A percentile compares a stretch with the other conserved stretches of the same genome.
These are phyloP conservation scores for Spathaspora passalidarum DNA, from an alignment of 805 yeast genomes.

Conservation along the genomic window DNA sequence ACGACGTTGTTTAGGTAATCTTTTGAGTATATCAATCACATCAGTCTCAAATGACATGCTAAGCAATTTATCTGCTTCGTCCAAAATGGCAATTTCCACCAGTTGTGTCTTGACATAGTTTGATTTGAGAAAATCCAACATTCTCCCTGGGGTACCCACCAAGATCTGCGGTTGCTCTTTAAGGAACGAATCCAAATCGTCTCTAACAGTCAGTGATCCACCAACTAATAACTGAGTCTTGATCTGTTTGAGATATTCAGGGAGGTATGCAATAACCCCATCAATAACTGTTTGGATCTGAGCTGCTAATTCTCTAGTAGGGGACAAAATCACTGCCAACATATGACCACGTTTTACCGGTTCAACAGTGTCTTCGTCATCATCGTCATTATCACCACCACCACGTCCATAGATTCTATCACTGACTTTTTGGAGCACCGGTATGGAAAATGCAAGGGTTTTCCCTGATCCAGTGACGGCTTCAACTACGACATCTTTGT, in stretches of 20 bases:
- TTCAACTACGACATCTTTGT: slow-evolving; percentile 94
- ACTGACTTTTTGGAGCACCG: slow-evolving; percentile 67
- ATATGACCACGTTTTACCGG: slow-evolving; percentile 60
- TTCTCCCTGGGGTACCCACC: slow-evolving; percentile 91
- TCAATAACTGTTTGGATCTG: slow-evolving; percentile 71
- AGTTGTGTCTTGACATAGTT: slow-evolving; percentile 55
- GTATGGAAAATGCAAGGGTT: slow-evolving; percentile 85
- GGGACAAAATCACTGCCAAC: slow-evolving; percentile 70
- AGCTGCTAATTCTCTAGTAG: slow-evolving; percentile 66
- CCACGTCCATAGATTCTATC: slow-evolving; percentile 23
- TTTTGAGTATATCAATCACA: slow-evolving; percentile 60
- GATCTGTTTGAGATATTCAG: slow-evolving; percentile 42
- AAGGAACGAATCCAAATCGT: slow-evolving; percentile 63
- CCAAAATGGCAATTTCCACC: slow-evolving; percentile 74
- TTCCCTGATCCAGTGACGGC: slow-evolving; percentile 99
- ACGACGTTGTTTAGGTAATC: slow-evolving; percentile 86
- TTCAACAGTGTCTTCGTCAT: slow-evolving; percentile 18
- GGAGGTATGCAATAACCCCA: slow-evolving; percentile 54
- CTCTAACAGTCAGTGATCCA: slow-evolving; percentile 58
- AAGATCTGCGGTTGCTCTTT: slow-evolving; percentile 64
- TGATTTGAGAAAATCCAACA: slow-evolving; percentile 68
- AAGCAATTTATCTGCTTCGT: slow-evolving; percentile 88
- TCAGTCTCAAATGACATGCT: slow-evolving; percentile 75
- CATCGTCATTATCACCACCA: slow-evolving; percentile 16
- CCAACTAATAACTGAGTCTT: slow-evolving; percentile 65